These are phyloP conservation scores for Scenedesmus sp. DNA, from an alignment of 163 green algal species.

Conservation along the genomic window DNA sequence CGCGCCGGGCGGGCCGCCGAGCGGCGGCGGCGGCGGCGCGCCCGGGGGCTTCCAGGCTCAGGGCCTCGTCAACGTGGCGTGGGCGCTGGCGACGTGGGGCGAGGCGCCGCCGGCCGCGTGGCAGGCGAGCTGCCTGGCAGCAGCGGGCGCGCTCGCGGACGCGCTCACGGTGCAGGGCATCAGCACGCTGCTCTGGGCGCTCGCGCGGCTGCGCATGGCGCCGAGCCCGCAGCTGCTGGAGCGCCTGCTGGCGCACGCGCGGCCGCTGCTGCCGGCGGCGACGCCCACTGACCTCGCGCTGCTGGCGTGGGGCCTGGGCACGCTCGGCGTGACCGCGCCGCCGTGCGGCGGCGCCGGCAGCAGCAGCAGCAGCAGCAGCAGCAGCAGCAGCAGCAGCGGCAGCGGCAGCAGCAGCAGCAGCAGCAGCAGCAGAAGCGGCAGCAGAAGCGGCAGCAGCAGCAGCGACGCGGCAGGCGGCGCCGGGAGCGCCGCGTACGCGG, in stretches of 20 bases:
- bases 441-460: constrained; percentile 5
- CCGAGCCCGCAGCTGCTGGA: not conserved
- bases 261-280: constrained; percentile 3
- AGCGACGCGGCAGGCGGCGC: not conserved
- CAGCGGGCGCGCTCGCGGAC: not conserved
- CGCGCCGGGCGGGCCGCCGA: not conserved
- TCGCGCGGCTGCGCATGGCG: constrained; percentile 20
- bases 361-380: not conserved
- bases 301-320: constrained; percentile 22
- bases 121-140: constrained; percentile 4
- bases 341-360: not conserved
- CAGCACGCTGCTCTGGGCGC: constrained; percentile 33
- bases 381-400: not conserved
- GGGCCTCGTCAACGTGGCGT: constrained; percentile 4
- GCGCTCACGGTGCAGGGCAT: not conserved
- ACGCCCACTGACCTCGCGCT: constrained; percentile 22
- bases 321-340: not conserved
- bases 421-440: not conserved
- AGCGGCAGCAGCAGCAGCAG: not conserved
- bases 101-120: constrained; percentile 4
- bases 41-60: constrained; percentile 21
- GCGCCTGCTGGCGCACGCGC: not conserved
- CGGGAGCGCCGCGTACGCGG: too few species aligned
- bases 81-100: not conserved
- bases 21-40: constrained; percentile 8